phyloP scores from a whole-genome alignment of 768 basidiomycete genomes.

The Kwoniella sp. region DNA sequence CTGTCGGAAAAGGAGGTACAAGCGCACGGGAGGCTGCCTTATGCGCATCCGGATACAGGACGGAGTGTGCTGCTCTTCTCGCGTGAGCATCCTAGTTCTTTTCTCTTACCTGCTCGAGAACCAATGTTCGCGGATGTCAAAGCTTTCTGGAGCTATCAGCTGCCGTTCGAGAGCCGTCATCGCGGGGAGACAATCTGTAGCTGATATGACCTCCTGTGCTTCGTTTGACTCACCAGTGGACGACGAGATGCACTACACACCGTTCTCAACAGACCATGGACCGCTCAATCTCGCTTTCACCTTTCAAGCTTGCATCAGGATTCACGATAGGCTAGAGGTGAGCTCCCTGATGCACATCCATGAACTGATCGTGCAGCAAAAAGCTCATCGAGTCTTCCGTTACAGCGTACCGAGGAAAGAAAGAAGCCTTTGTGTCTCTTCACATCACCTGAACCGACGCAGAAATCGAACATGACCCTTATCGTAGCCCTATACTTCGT shows the following conservation, averaged over 20 bases:
- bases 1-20: slow-evolving; percentile 29
- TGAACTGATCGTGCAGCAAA: too few species aligned
- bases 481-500: slow-evolving; percentile 91
- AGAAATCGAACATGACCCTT: slow-evolving; percentile 92
- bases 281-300: slow-evolving; percentile 51
- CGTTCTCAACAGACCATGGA: slow-evolving; percentile 48
- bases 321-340: slow-evolving; percentile 38
- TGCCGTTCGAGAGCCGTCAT: too few species aligned
- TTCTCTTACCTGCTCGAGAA: not conserved
- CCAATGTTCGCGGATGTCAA: not conserved
- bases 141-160: not conserved
- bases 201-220: not conserved
- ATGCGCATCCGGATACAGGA: slow-evolving; percentile 38
- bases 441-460: slow-evolving; percentile 78
- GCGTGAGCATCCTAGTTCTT: slow-evolving; percentile 31
- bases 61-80: slow-evolving; percentile 31
- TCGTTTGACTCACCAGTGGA: slow-evolving; percentile 38
- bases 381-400: slow-evolving; percentile 1
- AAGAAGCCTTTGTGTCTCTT: slow-evolving; percentile 63
- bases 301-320: slow-evolving; percentile 34
- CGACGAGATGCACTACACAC: slow-evolving; percentile 43
- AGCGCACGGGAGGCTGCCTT: slow-evolving; percentile 22
- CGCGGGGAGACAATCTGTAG: not conserved
- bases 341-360: slow-evolving; percentile 21
- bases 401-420: slow-evolving; percentile 20